Base-by-base conservation (phyloP, 2,329 filamentous ascomycete species). In the Fragosphaeria purpurea region DNA sequence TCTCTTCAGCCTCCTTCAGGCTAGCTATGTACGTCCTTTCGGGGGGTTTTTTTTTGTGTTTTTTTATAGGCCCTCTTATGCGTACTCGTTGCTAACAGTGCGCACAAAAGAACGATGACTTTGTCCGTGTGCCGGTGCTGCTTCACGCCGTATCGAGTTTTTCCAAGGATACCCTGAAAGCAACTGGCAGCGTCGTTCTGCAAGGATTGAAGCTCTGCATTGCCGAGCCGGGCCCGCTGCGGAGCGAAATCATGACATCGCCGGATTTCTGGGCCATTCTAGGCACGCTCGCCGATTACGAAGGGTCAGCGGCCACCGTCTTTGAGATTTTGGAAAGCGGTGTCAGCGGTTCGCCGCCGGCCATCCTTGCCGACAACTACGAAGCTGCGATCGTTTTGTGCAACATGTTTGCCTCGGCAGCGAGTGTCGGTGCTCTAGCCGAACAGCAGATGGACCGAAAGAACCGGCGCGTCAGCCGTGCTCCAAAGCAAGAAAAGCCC, bases 181-280 rank as follows among this genome's bases (percentile, higher is more conserved):
- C 85, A 63, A 85, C 87, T 12, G 85, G 89, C 0, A 73, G 81
- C 35, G 78, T 88, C 5, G 80, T 94, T 1, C 72, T 95, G 13
- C 83, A 86, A 59, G 91, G 91, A 0, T 71, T 98, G 32, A 79
- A 83, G 43, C 74, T 83, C 43, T 96, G 90, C 60, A 86, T 95
- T 57, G 82, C 85, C 47, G 80, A 85, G 53, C 81, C 88, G 1
- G 82, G 83, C 32, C 81, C 86, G 10, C 71, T 98, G 33, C 82
- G 88, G 51, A 95, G 87, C 58, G 91, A 97, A 68, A 86, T 97
- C 58, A 94, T 95, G 68, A 91, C 88, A 11, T 97, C 91, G 13
- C 93, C 93, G 0, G 93, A 98, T 62, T 97, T 98, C 66, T 98
- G 93, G 93, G 85, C 85, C 5, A 86, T 96, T 11, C 73, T 98